A percentile compares a stretch with the other conserved stretches of the same genome.
Conservation (phyloP, 2,329 filamentous ascomycete genomes). For the Zalaria obscura region DNA sequence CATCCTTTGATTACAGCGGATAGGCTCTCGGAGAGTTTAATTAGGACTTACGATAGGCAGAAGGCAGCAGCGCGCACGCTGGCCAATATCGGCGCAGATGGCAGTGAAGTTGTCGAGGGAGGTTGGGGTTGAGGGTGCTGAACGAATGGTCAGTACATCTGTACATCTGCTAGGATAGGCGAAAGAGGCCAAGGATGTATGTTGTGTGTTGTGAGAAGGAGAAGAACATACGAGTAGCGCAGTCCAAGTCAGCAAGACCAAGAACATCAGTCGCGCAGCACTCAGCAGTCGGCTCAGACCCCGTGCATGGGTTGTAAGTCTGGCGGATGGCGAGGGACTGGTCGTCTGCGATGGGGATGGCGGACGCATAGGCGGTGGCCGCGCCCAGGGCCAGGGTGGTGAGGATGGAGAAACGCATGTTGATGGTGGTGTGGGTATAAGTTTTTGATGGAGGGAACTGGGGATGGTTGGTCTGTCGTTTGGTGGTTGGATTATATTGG, state of each 20-base stretch:
- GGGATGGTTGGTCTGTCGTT: too few species aligned
- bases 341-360: slow-evolving; percentile 2
- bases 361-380: slow-evolving; percentile 15
- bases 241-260: slow-evolving; percentile 43
- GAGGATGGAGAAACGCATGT: slow-evolving; percentile 6
- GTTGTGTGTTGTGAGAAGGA: background rate
- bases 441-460: too few species aligned
- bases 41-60: slow-evolving; percentile 28
- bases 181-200: background rate
- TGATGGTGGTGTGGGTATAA: background rate
- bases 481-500: too few species aligned
- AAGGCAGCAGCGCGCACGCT: slow-evolving; percentile 44
- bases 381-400: slow-evolving; percentile 2
- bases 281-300: slow-evolving; percentile 23
- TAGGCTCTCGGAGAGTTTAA: background rate
- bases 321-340: slow-evolving; percentile 17
- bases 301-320: slow-evolving; percentile 16
- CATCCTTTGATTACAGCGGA: background rate
- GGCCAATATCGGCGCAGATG: slow-evolving; percentile 34
- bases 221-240: slow-evolving; percentile 33
- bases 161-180: background rate
- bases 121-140: slow-evolving; percentile 22
- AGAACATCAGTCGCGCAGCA: slow-evolving; percentile 52
- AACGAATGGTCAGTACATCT: slow-evolving; percentile 7
- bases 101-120: slow-evolving; percentile 29